Evolutionary conservation across 1,139 yeast species (phyloP).

Genomic region (Geotrichum reessii): DNA sequence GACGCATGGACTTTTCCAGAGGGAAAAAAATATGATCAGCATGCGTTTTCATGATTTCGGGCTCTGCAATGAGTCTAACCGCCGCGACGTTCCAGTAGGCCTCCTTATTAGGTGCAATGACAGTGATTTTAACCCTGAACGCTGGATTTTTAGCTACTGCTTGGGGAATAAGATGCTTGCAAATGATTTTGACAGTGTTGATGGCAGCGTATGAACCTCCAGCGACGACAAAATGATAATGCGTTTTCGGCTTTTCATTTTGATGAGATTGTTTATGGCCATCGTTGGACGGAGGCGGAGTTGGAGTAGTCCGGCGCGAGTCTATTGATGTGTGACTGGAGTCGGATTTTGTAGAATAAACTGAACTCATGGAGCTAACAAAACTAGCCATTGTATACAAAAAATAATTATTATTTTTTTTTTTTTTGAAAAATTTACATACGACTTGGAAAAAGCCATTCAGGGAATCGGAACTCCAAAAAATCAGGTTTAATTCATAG

Average conservation of each 20-base stretch:
- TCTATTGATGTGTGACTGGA: not conserved
- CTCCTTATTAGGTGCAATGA: constrained; percentile 18
- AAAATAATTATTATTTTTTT: too few relatives aligned
- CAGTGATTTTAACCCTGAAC: constrained; percentile 15
- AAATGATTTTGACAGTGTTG: constrained; percentile 10
- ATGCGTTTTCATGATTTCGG: constrained; percentile 13
- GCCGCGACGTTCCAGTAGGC: constrained; percentile 20
- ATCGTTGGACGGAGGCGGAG: not conserved
- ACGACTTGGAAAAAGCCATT: not conserved
- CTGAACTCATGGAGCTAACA: not conserved
- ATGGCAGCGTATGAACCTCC: constrained; percentile 19
- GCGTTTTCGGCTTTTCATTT: not conserved
- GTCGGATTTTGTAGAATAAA: not conserved
- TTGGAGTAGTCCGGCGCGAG: not conserved
- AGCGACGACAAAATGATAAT: constrained; percentile 14
- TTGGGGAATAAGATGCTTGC: constrained; percentile 16
- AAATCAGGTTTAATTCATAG: too few relatives aligned
- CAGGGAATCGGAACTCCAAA: not conserved
- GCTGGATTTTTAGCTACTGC: constrained; percentile 5
- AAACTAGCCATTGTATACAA: not conserved
- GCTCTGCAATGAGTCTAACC: constrained; percentile 17
- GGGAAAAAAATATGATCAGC: constrained; percentile 16
- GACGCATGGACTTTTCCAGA: constrained; percentile 13
- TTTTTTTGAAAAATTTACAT: not conserved
- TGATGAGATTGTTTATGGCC: not conserved